Conservation (phyloP, 768 basidiomycete genomes). For the Leccinellum rugosiceps region DNA sequence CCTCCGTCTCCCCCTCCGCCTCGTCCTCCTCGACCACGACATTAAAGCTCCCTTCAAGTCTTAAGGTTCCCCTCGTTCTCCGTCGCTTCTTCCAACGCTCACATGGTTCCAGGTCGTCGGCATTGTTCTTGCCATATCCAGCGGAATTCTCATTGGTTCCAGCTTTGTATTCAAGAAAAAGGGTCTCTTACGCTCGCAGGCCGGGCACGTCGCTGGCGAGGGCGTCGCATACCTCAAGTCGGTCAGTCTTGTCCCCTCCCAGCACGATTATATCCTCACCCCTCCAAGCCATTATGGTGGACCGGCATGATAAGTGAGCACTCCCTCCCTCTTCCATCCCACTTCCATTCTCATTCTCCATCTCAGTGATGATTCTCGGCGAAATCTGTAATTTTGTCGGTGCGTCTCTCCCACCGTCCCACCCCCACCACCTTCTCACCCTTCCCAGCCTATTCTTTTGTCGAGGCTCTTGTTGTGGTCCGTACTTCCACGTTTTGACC, state of each 20-base stretch:
- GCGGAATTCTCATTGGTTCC: slow-evolving; percentile 86
- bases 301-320: slow-evolving; percentile 74
- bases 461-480: slow-evolving; percentile 90
- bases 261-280: slow-evolving; percentile 9
- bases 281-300: slow-evolving; percentile 81
- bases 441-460: slow-evolving; percentile 73
- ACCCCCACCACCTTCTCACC: slow-evolving; percentile 1
- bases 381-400: slow-evolving; percentile 85
- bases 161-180: slow-evolving; percentile 99
- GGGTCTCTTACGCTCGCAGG: slow-evolving; percentile 76
- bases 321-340: no score
- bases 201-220: slow-evolving; percentile 74
- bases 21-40: slow-evolving; percentile 40
- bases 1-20: slow-evolving; percentile 42
- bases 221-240: slow-evolving; percentile 96
- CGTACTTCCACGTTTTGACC: slow-evolving; percentile 25
- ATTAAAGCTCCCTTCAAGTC: slow-evolving; percentile 39
- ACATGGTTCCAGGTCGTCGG: slow-evolving; percentile 58
- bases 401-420: slow-evolving; percentile 36
- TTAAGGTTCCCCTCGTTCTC: slow-evolving; percentile 42
- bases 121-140: slow-evolving; percentile 68
- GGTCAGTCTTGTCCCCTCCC: slow-evolving; percentile 43
- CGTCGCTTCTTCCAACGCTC: neutral
- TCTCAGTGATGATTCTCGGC: slow-evolving; percentile 85
- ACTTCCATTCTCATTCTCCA: neutral